phyloP scores from a whole-genome alignment of 177 flowering plant genomes.

The Vitis hybrid region DNA sequence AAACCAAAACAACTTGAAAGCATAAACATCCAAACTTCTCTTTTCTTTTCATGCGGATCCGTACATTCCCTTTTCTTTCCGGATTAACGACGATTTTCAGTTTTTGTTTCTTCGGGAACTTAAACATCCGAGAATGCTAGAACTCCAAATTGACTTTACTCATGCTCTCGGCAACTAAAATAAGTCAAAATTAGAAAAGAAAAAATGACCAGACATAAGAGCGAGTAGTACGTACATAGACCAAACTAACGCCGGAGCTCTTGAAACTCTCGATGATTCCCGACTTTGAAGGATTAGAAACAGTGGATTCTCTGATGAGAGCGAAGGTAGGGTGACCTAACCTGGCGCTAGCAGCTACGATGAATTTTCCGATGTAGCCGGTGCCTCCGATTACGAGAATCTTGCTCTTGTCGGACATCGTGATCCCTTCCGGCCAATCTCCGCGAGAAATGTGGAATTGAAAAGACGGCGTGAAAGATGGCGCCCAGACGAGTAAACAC shows the following conservation, averaged over 20 bases:
- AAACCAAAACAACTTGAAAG: no score
- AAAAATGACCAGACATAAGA: background rate
- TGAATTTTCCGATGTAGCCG: slow-evolving; percentile 53
- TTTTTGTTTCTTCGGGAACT: no score
- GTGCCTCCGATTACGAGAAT: slow-evolving; percentile 51
- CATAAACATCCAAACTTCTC: no score
- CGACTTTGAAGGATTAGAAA: slow-evolving; percentile 24
- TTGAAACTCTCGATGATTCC: slow-evolving; percentile 19
- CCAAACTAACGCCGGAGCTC: slow-evolving; percentile 22
- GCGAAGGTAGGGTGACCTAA: slow-evolving; percentile 40
- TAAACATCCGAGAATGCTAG: background rate
- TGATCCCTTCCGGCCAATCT: background rate
- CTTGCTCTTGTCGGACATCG: slow-evolving; percentile 45
- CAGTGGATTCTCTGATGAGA: slow-evolving; percentile 44
- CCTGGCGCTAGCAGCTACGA: slow-evolving; percentile 49
- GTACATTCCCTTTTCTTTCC: no score
- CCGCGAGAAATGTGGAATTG: background rate
- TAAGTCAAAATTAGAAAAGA: background rate
- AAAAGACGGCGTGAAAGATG: background rate
- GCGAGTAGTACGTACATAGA: slow-evolving; percentile 1
- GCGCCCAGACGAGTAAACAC: no score
- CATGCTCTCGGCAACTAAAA: background rate
- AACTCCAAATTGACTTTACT: background rate
- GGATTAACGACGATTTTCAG: no score
- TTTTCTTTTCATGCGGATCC: no score